Conservation (phyloP, 345 rosid species). For the Salix exigua region DNA sequence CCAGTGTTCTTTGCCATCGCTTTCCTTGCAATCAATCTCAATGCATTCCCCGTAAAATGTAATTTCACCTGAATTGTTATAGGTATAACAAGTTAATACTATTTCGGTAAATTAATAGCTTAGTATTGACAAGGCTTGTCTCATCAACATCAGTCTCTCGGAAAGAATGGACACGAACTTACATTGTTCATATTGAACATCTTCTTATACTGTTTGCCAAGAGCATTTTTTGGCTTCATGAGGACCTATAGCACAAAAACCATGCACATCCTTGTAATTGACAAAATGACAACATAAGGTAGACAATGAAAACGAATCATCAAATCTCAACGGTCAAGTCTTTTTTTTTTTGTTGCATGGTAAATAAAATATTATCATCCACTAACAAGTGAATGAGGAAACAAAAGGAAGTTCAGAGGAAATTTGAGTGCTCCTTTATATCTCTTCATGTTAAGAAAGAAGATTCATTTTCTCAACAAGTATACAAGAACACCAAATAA, state of each 20-base stretch:
- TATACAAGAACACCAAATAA: neutral
- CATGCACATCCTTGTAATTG: neutral
- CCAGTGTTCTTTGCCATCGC: conserved; percentile 88
- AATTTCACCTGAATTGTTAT: conserved; percentile 67
- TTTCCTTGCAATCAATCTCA: conserved; percentile 65
- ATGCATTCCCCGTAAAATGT: conserved; percentile 69
- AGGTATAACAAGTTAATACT: conserved; percentile 9
- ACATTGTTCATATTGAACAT: conserved; percentile 86
- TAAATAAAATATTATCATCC: neutral
- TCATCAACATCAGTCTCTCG: neutral
- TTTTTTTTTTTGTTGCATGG: neutral
- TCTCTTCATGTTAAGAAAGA: neutral
- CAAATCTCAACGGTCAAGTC: neutral
- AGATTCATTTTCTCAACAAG: neutral
- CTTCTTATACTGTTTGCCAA: conserved; percentile 89
- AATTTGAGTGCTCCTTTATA: neutral
- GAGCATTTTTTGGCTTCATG: conserved; percentile 82
- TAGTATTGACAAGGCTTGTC: neutral
- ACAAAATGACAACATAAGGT: neutral
- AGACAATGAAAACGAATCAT: neutral
- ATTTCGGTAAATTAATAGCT: neutral
- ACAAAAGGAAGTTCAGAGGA: neutral
- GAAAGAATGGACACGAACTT: conserved; percentile 19
- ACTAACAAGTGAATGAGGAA: neutral
- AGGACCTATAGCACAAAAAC: conserved; percentile 53